phyloP scores from a whole-genome alignment of 306 rosid species.

The Adenanthera pavonina region DNA sequence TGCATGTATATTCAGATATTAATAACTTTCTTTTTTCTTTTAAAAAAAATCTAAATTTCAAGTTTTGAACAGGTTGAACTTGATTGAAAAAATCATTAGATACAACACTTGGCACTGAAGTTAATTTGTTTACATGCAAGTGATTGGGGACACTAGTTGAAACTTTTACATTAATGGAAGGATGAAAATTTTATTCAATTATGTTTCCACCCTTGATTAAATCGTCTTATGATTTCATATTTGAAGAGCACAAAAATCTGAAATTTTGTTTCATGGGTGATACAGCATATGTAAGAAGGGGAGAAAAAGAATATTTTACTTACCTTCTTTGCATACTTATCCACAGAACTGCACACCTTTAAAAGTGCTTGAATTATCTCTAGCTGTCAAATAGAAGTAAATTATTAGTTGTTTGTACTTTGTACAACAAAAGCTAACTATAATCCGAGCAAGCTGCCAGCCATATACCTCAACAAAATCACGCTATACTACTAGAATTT shows the following conservation, averaged over 20 bases:
- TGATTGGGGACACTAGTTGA: not conserved
- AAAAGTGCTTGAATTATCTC: conserved; percentile 74
- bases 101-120: not conserved
- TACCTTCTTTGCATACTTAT: conserved; percentile 67
- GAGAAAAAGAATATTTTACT: conserved; percentile 21
- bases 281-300: not conserved
- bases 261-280: not conserved
- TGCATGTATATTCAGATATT: conserved; percentile 45
- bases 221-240: not conserved
- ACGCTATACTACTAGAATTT: not conserved
- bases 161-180: not conserved
- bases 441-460: not conserved
- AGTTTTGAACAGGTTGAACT: not conserved
- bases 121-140: no score
- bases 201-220: not conserved
- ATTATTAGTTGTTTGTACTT: conserved; percentile 35
- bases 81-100: not conserved
- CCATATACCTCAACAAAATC: not conserved
- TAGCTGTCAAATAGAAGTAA: conserved; percentile 52
- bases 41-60: not conserved
- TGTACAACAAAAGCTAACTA: conserved; percentile 13
- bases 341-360: conserved; percentile 73
- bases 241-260: not conserved
- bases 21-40: not conserved
- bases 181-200: not conserved